Evolutionary conservation across 1,284 basidiomycete species (phyloP), one percentile per base, ranked within the genome.

Genomic region (Cystobasidium sp.): DNA sequence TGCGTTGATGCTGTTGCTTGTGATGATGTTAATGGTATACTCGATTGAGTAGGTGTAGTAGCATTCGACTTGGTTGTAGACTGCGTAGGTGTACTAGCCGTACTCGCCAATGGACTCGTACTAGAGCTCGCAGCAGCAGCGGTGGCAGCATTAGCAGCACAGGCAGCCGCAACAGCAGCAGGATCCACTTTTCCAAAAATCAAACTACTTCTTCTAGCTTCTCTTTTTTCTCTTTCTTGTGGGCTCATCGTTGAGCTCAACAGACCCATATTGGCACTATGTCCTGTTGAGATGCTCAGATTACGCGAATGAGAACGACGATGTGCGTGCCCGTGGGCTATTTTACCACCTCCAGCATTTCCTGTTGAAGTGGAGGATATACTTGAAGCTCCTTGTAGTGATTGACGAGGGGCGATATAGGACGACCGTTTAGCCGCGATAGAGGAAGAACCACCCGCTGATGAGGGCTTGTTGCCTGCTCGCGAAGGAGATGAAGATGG

Each of bases 321-420:
- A n/a, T 63, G 61, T 18, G 61, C 61, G 20, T 63, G 61, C 47
- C 61, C 61, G 37, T 63, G 61, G 39, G 61, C 61, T 31, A 51
- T 63, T 39, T 63, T 63, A 37, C 61, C 59, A 62, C 43, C 59
- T 8, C 43, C 59, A 43, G 22, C 61, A 37, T n/a, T 39, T 9
- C 8, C 14, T 5, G 20, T 6, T 4, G 43, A 46, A 46, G 61
- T 3, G 18, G 61, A 47, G 20, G 61, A 7, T 41, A 51, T 39
- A 43, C 43, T 22, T 18, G 49, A 39, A 14, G 22, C n/a, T 52
- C 49, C 49, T 22, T 64, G 44, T 12, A 44, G 59, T 10, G 62
- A 20, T 37, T 6, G 14, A 18, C 52, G 64, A 14, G 64, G 8
- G 22, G 31, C 24, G 43, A 67, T 67, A 31, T 22, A 37, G n/a